Base-by-base conservation (phyloP, 345 rosid genomes). In the Corymbia maculata region DNA sequence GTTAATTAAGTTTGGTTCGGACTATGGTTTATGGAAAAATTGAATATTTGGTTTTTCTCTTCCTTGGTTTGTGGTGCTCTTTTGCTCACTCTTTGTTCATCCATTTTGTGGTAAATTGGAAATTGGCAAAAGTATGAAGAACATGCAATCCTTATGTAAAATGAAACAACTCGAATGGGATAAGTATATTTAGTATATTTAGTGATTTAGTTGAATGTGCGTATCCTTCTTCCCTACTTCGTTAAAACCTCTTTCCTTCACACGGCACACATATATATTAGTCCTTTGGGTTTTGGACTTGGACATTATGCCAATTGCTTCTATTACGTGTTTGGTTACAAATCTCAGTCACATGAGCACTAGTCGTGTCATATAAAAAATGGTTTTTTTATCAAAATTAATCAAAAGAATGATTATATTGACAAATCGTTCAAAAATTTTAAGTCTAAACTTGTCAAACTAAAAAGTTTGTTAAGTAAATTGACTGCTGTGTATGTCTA, bases 361-460 rank as follows among this genome's bases (percentile, higher is more conserved):
- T 0, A 0, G 10, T 3, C 16, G 9, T 32, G 4, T 8, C 45
- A 16, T 16, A 4, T 36, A 30, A 70, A 32, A 32, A 16, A n/a
- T n/a, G n/a, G n/a, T n/a, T n/a, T n/a, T n/a, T n/a, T n/a, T n/a
- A n/a, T n/a, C n/a, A 70, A 32, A 32, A 16, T 68, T 68, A 1
- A 2, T 4, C 1, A 0, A 32, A 16, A 21, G 2, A 55, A 70
- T 3, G 26, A 55, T 0, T 55, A 55, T 2, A 9, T 55, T 21
- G 10, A 55, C 3, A 55, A 8, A 22, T 4, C 22, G 5, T 21
- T 4, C 42, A 21, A 55, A 55, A 55, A 3, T 1, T 55, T 55
- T 21, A 22, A 0, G 24, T 8, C 8, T 55, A 55, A 21, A 55
- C 21, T 55, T 4, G 8, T 55, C 59, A 3, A 55, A 9, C 8